These are phyloP conservation scores for Ophiostoma piceae DNA, from an alignment of 2,329 filamentous ascomycete species.

Conservation along the genomic window DNA sequence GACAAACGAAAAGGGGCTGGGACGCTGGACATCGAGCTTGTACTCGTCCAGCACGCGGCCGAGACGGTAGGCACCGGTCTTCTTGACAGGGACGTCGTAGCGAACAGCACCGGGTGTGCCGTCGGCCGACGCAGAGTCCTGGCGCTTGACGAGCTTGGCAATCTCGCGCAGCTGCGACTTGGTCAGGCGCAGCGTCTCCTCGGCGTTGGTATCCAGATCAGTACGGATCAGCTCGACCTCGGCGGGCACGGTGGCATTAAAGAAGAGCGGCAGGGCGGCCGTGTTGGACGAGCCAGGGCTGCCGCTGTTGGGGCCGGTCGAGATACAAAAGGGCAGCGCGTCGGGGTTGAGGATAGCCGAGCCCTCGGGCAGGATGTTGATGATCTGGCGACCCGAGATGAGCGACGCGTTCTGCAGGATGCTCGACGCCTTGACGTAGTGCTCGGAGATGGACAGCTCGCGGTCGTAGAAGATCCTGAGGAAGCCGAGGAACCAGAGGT, in stretches of 20 bases:
- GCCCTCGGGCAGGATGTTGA: constrained; percentile 95
- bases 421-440: constrained; percentile 78
- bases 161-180: constrained; percentile 69
- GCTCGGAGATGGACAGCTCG: constrained; percentile 89
- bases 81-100: constrained; percentile 71
- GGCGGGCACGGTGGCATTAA: constrained; percentile 88
- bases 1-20: constrained; percentile 71
- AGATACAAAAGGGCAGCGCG: constrained; percentile 74
- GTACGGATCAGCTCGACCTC: constrained; percentile 83
- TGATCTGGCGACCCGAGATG: constrained; percentile 93
- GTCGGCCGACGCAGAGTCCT: constrained; percentile 42
- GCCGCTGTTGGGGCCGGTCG: constrained; percentile 53
- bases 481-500: constrained; percentile 65
- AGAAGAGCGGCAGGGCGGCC: constrained; percentile 65
- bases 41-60: constrained; percentile 85
- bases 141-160: constrained; percentile 59
- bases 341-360: constrained; percentile 85
- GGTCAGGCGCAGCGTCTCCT: constrained; percentile 73
- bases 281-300: constrained; percentile 39
- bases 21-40: constrained; percentile 82
- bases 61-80: constrained; percentile 80
- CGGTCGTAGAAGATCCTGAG: constrained; percentile 83
- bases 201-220: constrained; percentile 69
- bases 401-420: constrained; percentile 89
- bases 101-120: constrained; percentile 53